Conservation (phyloP, 257 asterid genomes). For the Ilex aquifolium region DNA sequence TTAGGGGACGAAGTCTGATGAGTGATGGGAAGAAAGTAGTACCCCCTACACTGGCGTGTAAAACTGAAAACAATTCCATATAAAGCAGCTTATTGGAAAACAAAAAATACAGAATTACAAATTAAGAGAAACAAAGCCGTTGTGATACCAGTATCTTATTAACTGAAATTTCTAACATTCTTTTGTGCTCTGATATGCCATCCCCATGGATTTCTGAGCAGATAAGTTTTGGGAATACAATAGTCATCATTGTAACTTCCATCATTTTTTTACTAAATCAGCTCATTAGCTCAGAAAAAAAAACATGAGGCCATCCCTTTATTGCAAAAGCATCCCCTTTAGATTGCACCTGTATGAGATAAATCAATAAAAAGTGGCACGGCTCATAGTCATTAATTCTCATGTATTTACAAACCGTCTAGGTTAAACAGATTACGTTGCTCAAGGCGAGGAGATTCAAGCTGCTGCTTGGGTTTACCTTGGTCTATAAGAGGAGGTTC, state of each 20-base stretch:
- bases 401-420: slow-evolving; percentile 73
- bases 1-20: too few species aligned
- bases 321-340: slow-evolving; percentile 40
- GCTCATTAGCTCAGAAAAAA: slow-evolving; percentile 29
- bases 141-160: too few species aligned
- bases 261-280: slow-evolving; percentile 11
- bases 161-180: too few species aligned
- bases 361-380: slow-evolving; percentile 56
- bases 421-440: slow-evolving; percentile 75
- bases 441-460: slow-evolving; percentile 62
- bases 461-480: slow-evolving; percentile 78
- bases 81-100: too few species aligned
- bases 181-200: too few species aligned
- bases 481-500: slow-evolving; percentile 50
- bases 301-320: slow-evolving; percentile 37
- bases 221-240: slow-evolving; percentile 13
- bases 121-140: too few species aligned
- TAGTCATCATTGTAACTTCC: slow-evolving; percentile 1
- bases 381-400: slow-evolving; percentile 35
- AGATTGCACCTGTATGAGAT: slow-evolving; percentile 74
- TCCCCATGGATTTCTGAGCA: not conserved
- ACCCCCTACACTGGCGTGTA: too few species aligned
- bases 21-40: too few species aligned
- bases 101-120: too few species aligned
- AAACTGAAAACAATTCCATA: too few species aligned